A percentile compares a stretch with the other conserved stretches of the same genome.
These are phyloP conservation scores for Sporothrix protearum DNA, from an alignment of 2,329 filamentous ascomycete species.

Conservation along the genomic window DNA sequence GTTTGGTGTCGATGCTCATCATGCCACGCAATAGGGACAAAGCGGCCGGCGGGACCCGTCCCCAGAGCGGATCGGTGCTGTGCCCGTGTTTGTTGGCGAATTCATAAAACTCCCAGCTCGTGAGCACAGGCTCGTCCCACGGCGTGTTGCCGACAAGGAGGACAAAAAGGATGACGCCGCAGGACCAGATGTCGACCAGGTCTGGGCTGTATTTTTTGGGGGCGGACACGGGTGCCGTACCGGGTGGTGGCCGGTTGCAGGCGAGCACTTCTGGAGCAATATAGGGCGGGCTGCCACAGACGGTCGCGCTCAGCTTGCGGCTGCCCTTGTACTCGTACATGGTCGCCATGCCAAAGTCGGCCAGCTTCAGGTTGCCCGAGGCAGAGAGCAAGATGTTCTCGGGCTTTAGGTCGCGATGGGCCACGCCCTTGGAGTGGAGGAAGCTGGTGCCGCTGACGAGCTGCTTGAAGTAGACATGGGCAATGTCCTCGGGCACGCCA, in stretches of 20 bases:
- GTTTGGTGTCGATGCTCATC: constrained; percentile 73
- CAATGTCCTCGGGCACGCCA: constrained; percentile 89
- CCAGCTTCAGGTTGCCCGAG: constrained; percentile 84
- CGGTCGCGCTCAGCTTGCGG: constrained; percentile 76
- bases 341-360: constrained; percentile 93
- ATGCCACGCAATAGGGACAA: constrained; percentile 86
- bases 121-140: constrained; percentile 84
- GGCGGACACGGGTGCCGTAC: not conserved
- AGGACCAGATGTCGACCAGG: constrained; percentile 91
- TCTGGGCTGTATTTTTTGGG: constrained; percentile 68
- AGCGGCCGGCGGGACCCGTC: constrained; percentile 67
- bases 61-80: constrained; percentile 82
- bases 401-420: constrained; percentile 86
- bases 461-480: constrained; percentile 94
- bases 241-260: constrained; percentile 38
- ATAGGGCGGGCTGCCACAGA: constrained; percentile 94
- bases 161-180: constrained; percentile 95
- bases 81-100: constrained; percentile 77
- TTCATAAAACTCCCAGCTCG: constrained; percentile 86
- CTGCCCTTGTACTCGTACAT: constrained; percentile 87
- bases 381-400: constrained; percentile 91
- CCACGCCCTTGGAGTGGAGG: constrained; percentile 94
- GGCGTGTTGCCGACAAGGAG: constrained; percentile 93
- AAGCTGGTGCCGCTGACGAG: constrained; percentile 86
- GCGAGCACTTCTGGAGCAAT: constrained; percentile 87